These are phyloP conservation scores for Yamadazyma sp. DNA, from an alignment of 1,139 yeast species.

Conservation along the genomic window DNA sequence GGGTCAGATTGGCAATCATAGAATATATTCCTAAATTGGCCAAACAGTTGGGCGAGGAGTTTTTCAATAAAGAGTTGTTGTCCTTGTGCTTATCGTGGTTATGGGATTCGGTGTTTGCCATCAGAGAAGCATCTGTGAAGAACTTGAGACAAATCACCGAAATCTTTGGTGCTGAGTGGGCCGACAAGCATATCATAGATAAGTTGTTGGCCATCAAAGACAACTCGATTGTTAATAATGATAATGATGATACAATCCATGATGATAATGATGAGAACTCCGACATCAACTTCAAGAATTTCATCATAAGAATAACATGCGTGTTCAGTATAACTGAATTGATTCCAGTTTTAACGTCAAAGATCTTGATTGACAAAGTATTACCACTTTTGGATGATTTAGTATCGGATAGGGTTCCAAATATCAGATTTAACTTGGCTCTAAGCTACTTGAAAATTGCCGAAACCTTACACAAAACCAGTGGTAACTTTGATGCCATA, in stretches of 20 bases:
- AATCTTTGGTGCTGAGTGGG: constrained; percentile 94
- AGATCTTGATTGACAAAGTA: constrained; percentile 61
- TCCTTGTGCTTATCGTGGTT: constrained; percentile 93
- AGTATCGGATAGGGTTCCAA: constrained; percentile 82
- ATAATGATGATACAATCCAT: constrained; percentile 18
- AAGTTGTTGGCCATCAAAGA: constrained; percentile 50
- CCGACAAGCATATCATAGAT: constrained; percentile 76
- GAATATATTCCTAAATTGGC: constrained; percentile 96
- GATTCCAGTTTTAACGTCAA: constrained; percentile 63
- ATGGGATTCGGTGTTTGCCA: constrained; percentile 96
- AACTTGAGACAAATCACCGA: constrained; percentile 78
- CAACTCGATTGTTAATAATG: constrained; percentile 15
- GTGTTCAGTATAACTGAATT: constrained; percentile 82
- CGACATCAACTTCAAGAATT: constrained; percentile 55
- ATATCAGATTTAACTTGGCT: constrained; percentile 92
- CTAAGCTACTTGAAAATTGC: constrained; percentile 70
- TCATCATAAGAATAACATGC: constrained; percentile 89
- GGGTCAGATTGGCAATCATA: constrained; percentile 94
- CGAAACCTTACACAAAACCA: constrained; percentile 44
- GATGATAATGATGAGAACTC: constrained; percentile 26
- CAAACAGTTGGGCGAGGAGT: constrained; percentile 90
- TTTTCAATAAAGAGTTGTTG: constrained; percentile 89
- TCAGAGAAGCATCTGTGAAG: constrained; percentile 92
- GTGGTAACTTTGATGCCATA: constrained; percentile 19
- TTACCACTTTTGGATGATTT: constrained; percentile 78